Evolutionary conservation across 1,139 yeast genomes (phyloP).

Genomic region (Debaryomycetaceae sp.): DNA sequence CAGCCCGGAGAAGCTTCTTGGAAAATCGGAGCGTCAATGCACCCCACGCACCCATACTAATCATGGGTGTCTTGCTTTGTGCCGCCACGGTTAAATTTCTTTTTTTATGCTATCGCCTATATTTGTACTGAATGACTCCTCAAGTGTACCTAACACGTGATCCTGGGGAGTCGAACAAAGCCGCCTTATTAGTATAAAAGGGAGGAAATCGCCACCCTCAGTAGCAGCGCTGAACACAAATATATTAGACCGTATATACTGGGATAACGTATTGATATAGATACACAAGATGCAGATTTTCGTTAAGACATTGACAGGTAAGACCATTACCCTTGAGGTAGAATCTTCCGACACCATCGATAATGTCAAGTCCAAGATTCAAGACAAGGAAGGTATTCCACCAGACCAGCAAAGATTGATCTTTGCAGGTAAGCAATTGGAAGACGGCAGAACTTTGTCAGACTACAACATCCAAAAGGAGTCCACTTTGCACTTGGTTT

Average conservation of each 20-base stretch:
- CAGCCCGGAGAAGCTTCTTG: not conserved
- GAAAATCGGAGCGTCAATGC: not conserved
- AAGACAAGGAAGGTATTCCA: constrained; percentile 97
- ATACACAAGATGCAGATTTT: constrained; percentile 82
- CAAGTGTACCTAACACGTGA: not conserved
- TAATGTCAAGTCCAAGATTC: constrained; percentile 96
- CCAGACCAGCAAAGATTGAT: constrained; percentile 97
- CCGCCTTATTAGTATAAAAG: constrained; percentile 7
- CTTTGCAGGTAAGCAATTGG: constrained; percentile 98
- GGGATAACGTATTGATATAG: not conserved
- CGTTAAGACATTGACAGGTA: constrained; percentile 98
- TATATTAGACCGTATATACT: not conserved
- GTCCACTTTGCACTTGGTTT: constrained; percentile 86
- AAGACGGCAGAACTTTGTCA: constrained; percentile 84
- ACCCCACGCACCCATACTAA: not conserved
- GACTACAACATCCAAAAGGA: constrained; percentile 30
- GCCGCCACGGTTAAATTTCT: not conserved
- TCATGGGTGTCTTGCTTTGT: not conserved
- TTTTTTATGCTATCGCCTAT: not conserved
- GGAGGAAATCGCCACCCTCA: constrained; percentile 9
- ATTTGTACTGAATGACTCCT: not conserved
- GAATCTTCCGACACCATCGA: constrained; percentile 99
- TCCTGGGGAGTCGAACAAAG: not conserved
- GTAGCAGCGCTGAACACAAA: not conserved
- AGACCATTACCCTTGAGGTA: constrained; percentile 98